Evolutionary conservation across 1,284 basidiomycete genomes (phyloP).

Genomic region (Ceratorhiza oryzae-sativae): DNA sequence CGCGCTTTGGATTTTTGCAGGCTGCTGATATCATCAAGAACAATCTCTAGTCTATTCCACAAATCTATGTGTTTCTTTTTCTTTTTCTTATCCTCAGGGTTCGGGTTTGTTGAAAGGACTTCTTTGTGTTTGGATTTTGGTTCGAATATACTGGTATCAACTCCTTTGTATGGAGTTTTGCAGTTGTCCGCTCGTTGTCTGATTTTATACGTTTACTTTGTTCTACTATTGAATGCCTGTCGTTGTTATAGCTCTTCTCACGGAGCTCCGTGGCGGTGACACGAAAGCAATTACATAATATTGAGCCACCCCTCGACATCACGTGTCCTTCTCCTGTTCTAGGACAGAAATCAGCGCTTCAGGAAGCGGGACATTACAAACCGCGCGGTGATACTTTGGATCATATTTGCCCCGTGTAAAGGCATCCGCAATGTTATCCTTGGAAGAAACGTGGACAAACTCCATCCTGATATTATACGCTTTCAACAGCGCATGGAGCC

Average conservation of each 20-base stretch:
- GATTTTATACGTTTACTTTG: too few relatives aligned
- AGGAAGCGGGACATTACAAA: not conserved
- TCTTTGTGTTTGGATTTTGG: too few relatives aligned
- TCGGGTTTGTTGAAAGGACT: not conserved
- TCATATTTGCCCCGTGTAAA: not conserved
- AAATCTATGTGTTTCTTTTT: too few relatives aligned
- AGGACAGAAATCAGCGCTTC: not conserved
- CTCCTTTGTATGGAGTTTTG: too few relatives aligned
- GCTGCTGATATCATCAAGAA: constrained; percentile 28
- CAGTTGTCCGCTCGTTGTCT: too few relatives aligned
- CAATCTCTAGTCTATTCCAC: not conserved
- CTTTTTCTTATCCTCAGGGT: too few relatives aligned
- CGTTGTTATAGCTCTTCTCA: too few relatives aligned
- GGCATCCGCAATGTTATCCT: constrained; percentile 1
- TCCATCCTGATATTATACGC: not conserved
- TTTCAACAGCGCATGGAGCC: not conserved
- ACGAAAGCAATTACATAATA: too few relatives aligned
- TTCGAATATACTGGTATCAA: too few relatives aligned
- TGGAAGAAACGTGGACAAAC: not conserved
- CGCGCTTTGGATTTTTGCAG: not conserved
- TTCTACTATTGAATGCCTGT: too few relatives aligned
- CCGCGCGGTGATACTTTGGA: not conserved
- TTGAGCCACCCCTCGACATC: not conserved
- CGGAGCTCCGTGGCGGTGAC: too few relatives aligned
- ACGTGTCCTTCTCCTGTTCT: not conserved